Base-by-base conservation (phyloP, 2,329 filamentous ascomycete species). In the Periconia sp. region DNA sequence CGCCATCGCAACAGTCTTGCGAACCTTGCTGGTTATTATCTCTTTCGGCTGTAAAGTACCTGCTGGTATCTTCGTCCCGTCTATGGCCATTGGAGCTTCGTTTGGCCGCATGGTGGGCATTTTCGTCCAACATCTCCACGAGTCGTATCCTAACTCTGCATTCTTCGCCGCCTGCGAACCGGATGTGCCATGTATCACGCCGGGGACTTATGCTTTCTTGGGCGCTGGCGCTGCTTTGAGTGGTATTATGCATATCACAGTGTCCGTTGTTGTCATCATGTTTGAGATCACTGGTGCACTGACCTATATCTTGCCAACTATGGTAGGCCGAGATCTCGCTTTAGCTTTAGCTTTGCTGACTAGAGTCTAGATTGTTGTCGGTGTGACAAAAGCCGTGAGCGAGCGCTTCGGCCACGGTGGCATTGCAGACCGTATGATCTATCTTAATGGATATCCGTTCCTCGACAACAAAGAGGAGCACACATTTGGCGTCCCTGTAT, bases 231-330 rank as follows among this genome's bases (percentile, higher is more conserved):
- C 94, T 2, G 89, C 94, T 0, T 78, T 99, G 17, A 92, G 88
- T 67, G 94, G 94, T 8, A 96, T 97, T 63, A 99, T 97, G 92
- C 94, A 97, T 70, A 88, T 99, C 50, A 96, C 92, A 0, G 85
- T 99, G 12, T 95, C 92, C 0, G 91, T 99, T 8, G 92, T 96
- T 2, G 94, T 99, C 61, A 99, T 99, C 70, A 97, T 99, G 94
- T 97, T 97, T 63, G 94, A 99, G 71, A 80, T 99, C 35, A 99
- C 94, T 0, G 94, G 94, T n/a, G 94, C 94, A 5, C 75, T 97
- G 47, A 96, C 92, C 2, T 99, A 99, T 65, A 97, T 99, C 53
- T 76, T 99, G 19, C 94, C 94, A 0, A 97, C 92, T 11, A 99
- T 99, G 94, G 78, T 80, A 63, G 49, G 74, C 59, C 18, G 11